A percentile compares a stretch with the other conserved stretches of the same genome.
Evolutionary conservation across 176 grass and related monocot species (phyloP).

Genomic region (Cenchrus americanus): DNA sequence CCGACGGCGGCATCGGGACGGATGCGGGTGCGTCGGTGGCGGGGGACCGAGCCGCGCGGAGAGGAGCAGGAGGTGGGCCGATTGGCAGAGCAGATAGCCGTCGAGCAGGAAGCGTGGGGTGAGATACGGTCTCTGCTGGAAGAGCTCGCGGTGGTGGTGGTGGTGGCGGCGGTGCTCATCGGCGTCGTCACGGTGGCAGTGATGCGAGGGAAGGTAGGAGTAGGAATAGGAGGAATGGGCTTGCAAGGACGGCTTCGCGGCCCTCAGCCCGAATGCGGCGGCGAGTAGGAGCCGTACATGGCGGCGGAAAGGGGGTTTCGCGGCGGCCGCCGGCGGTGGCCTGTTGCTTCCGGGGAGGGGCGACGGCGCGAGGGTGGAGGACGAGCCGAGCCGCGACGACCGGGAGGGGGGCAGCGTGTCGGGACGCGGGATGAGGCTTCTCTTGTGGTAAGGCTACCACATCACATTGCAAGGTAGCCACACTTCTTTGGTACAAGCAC

Average conservation of each 20-base stretch:
- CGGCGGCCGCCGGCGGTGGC: background rate
- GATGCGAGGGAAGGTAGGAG: conserved; percentile 24
- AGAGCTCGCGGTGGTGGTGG: conserved; percentile 34
- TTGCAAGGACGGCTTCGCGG: conserved; percentile 50
- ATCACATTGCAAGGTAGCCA: too few species aligned
- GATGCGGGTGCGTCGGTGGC: conserved; percentile 27
- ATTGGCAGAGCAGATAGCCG: conserved; percentile 59
- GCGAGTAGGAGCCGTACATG: conserved; percentile 70
- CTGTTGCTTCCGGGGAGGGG: background rate
- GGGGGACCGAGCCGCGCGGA: conserved; percentile 36
- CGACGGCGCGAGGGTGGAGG: too few species aligned
- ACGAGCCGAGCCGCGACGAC: too few species aligned
- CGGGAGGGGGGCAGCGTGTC: too few species aligned
- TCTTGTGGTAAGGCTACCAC: too few species aligned
- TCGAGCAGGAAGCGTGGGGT: conserved; percentile 38
- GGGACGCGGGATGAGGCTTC: too few species aligned
- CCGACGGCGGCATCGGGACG: conserved; percentile 36
- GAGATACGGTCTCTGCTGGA: conserved; percentile 31
- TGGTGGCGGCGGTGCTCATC: conserved; percentile 5
- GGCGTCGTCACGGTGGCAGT: conserved; percentile 34
- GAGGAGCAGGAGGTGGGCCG: conserved; percentile 47
- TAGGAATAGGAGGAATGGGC: conserved; percentile 34
- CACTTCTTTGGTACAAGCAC: too few species aligned
- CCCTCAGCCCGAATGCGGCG: conserved; percentile 41
- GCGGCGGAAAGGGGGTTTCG: background rate